These are phyloP conservation scores for Candida maris DNA, from an alignment of 805 yeast genomes.

Conservation along the genomic window DNA sequence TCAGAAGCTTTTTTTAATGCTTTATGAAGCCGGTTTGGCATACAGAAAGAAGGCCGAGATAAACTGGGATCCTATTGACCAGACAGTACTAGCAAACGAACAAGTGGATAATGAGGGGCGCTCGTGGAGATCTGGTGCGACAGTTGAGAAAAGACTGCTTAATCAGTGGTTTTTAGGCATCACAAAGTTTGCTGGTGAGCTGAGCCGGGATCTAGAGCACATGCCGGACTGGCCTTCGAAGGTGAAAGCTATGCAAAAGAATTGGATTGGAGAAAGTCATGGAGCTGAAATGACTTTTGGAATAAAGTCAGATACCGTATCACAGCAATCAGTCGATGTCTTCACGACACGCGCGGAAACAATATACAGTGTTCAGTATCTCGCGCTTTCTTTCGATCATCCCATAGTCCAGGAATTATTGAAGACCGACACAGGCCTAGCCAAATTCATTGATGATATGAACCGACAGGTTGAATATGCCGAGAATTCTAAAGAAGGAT, in stretches of 20 bases:
- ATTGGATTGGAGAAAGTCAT: conserved; percentile 89
- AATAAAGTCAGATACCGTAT: conserved; percentile 15
- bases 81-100: conserved; percentile 93
- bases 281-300: conserved; percentile 70
- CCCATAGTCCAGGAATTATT: conserved; percentile 47
- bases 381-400: conserved; percentile 76
- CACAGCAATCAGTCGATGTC: conserved; percentile 37
- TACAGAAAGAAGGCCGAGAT: conserved; percentile 84
- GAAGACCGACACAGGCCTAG: conserved; percentile 37
- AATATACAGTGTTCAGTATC: conserved; percentile 71
- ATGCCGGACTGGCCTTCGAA: conserved; percentile 82
- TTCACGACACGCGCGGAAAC: conserved; percentile 94
- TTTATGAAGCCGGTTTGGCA: conserved; percentile 76
- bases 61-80: conserved; percentile 97
- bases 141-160: conserved; percentile 75
- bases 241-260: conserved; percentile 84
- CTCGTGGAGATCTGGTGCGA: conserved; percentile 97
- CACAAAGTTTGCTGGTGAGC: conserved; percentile 69
- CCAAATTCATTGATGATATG: conserved; percentile 40
- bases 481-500: conserved; percentile 55
- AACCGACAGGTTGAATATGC: conserved; percentile 37
- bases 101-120: conserved; percentile 89
- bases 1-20: conserved; percentile 73
- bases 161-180: conserved; percentile 95
- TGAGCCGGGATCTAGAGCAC: conserved; percentile 58